Conservation (phyloP, 139 green algal genomes). For the Limnomonas spitsbergensis region DNA sequence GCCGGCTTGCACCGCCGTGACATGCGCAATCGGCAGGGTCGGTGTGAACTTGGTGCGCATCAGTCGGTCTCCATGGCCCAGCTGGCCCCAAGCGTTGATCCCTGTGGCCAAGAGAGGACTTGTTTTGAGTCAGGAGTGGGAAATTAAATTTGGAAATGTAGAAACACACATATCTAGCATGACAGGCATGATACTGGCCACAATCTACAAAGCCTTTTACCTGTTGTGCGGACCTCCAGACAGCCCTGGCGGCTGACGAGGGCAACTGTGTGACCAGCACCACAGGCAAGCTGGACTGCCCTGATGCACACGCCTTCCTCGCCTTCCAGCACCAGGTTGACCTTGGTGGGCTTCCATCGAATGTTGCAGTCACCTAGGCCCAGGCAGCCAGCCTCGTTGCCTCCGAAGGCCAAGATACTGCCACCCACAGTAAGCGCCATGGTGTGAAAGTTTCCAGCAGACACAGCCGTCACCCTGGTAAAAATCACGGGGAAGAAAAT, state of each 20-base stretch:
- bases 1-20: slow-evolving; percentile 60
- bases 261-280: slow-evolving; percentile 52
- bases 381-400: slow-evolving; percentile 54
- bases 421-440: slow-evolving; percentile 72
- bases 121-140: too few species aligned
- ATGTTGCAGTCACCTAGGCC: slow-evolving; percentile 29
- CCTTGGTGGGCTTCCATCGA: slow-evolving; percentile 25
- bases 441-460: slow-evolving; percentile 66
- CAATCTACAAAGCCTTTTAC: too few species aligned
- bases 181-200: too few species aligned
- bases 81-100: slow-evolving; percentile 72
- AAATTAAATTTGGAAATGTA: too few species aligned
- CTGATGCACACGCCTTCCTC: slow-evolving; percentile 40
- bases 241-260: slow-evolving; percentile 48
- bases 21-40: slow-evolving; percentile 17
- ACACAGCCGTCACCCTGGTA: slow-evolving; percentile 65
- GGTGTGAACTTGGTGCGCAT: slow-evolving; percentile 41
- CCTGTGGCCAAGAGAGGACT: too few species aligned
- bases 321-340: slow-evolving; percentile 22
- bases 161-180: too few species aligned
- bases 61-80: slow-evolving; percentile 59
- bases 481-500: slow-evolving; percentile 1
- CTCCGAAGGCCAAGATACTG: slow-evolving; percentile 62
- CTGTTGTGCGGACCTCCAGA: slow-evolving; percentile 49
- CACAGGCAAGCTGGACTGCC: slow-evolving; percentile 63